A percentile compares a stretch with the other conserved stretches of the same genome.
Evolutionary conservation across 2,329 filamentous ascomycete species (phyloP).

Genomic region (Fusarium annulatum): DNA sequence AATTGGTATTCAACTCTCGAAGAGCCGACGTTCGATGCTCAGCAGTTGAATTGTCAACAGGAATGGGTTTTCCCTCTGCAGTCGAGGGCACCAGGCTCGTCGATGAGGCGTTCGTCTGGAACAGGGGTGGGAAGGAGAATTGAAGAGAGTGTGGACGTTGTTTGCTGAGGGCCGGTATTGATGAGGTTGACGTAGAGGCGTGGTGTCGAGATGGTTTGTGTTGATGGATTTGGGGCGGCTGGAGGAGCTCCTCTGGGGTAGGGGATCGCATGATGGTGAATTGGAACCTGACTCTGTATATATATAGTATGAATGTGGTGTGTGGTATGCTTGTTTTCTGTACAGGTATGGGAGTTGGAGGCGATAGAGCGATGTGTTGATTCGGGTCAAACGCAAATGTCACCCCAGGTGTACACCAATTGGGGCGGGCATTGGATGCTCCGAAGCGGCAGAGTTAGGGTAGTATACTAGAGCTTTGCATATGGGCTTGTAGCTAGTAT

Average conservation of each 20-base stretch:
- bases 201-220: slow-evolving; percentile 40
- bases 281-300: slow-evolving; percentile 22
- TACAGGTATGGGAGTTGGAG: slow-evolving; percentile 18
- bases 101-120: slow-evolving; percentile 62
- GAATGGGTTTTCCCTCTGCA: slow-evolving; percentile 66
- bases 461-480: slow-evolving; percentile 27
- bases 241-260: slow-evolving; percentile 27
- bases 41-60: slow-evolving; percentile 66
- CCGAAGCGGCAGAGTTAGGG: slow-evolving; percentile 11
- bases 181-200: slow-evolving; percentile 41
- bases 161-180: slow-evolving; percentile 38
- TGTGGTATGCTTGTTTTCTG: slow-evolving; percentile 23
- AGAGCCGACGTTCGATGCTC: slow-evolving; percentile 69
- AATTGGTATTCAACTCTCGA: slow-evolving; percentile 68
- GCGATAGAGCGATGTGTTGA: slow-evolving; percentile 19
- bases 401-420: slow-evolving; percentile 38
- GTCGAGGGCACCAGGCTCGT: slow-evolving; percentile 65
- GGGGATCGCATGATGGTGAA: slow-evolving; percentile 34
- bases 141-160: slow-evolving; percentile 55
- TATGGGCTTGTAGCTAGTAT: slow-evolving; percentile 31
- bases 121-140: slow-evolving; percentile 61
- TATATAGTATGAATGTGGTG: slow-evolving; percentile 28
- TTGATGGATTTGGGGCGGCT: slow-evolving; percentile 33
- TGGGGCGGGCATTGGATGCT: slow-evolving; percentile 40
- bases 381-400: slow-evolving; percentile 28